A percentile compares a stretch with the other conserved stretches of the same genome.
These are phyloP conservation scores for Citrus australasica DNA, from an alignment of 345 rosid genomes.

Conservation along the genomic window DNA sequence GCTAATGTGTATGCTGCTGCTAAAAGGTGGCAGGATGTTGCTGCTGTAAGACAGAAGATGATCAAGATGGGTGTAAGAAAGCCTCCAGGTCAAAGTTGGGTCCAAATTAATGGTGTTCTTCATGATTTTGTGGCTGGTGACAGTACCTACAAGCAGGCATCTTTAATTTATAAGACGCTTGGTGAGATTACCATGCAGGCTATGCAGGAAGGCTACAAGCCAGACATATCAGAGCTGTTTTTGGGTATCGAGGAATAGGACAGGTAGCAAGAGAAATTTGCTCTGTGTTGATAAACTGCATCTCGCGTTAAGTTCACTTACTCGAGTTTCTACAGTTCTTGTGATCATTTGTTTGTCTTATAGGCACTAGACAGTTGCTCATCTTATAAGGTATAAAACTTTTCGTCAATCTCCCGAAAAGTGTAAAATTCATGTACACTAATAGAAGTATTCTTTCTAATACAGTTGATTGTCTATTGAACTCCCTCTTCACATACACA, in stretches of 20 bases:
- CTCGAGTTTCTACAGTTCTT: not conserved
- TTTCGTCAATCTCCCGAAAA: no score
- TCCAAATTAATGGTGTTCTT: slow-evolving; percentile 30
- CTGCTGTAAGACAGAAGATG: slow-evolving; percentile 29
- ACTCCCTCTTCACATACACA: no score
- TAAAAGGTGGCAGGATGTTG: slow-evolving; percentile 43
- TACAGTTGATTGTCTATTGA: no score
- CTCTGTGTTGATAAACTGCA: not conserved
- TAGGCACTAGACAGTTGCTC: not conserved
- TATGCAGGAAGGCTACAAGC: slow-evolving; percentile 18
- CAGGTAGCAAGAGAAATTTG: not conserved
- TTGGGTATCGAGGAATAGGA: not conserved
- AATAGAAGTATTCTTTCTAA: no score
- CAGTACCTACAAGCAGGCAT: slow-evolving; percentile 11
- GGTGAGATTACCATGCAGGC: slow-evolving; percentile 23
- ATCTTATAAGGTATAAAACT: not conserved
- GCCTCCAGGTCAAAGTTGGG: slow-evolving; percentile 36
- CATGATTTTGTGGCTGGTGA: slow-evolving; percentile 29
- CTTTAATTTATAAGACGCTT: slow-evolving; percentile 29
- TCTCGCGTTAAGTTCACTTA: not conserved
- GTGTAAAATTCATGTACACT: no score
- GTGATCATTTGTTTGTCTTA: not conserved
- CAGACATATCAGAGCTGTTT: slow-evolving; percentile 10
- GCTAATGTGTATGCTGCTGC: slow-evolving; percentile 38
- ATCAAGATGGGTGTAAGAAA: slow-evolving; percentile 27